Conservation (phyloP, 495 filamentous ascomycete species). For the Penicillium canariense region DNA sequence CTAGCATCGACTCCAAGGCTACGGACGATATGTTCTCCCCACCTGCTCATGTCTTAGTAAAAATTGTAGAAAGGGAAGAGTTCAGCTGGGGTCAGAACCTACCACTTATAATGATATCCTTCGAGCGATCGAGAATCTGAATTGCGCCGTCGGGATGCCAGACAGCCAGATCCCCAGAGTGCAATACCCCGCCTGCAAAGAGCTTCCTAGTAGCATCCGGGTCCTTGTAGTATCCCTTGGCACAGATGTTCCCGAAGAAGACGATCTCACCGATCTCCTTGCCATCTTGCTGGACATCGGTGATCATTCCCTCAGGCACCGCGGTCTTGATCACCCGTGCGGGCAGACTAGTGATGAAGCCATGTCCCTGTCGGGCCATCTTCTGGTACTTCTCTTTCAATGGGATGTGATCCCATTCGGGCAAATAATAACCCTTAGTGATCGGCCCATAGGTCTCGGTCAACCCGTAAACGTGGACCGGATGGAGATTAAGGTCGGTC, state of each 20-base stretch:
- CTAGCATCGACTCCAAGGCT: slow-evolving; percentile 89
- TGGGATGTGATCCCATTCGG: slow-evolving; percentile 72
- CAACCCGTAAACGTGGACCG: slow-evolving; percentile 93
- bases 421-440: slow-evolving; percentile 86
- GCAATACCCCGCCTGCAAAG: slow-evolving; percentile 82
- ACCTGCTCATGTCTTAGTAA: slow-evolving; percentile 47
- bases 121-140: slow-evolving; percentile 90
- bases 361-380: slow-evolving; percentile 94
- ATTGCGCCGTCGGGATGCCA: slow-evolving; percentile 86
- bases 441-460: slow-evolving; percentile 97
- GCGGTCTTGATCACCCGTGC: slow-evolving; percentile 80
- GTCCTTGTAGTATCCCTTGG: slow-evolving; percentile 90
- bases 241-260: slow-evolving; percentile 88
- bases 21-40: slow-evolving; percentile 97
- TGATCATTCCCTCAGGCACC: slow-evolving; percentile 59
- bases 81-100: slow-evolving; percentile 22
- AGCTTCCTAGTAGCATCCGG: slow-evolving; percentile 80
- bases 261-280: slow-evolving; percentile 93
- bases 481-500: slow-evolving; percentile 80
- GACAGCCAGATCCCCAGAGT: slow-evolving; percentile 89
- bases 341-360: slow-evolving; percentile 81
- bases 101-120: slow-evolving; percentile 99
- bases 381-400: slow-evolving; percentile 70
- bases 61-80: background rate
- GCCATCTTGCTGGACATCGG: slow-evolving; percentile 78